A percentile compares a stretch with the other conserved stretches of the same genome.
phyloP scores from a whole-genome alignment of 2,329 filamentous ascomycete genomes.

The Aspergillus aculeatus region DNA sequence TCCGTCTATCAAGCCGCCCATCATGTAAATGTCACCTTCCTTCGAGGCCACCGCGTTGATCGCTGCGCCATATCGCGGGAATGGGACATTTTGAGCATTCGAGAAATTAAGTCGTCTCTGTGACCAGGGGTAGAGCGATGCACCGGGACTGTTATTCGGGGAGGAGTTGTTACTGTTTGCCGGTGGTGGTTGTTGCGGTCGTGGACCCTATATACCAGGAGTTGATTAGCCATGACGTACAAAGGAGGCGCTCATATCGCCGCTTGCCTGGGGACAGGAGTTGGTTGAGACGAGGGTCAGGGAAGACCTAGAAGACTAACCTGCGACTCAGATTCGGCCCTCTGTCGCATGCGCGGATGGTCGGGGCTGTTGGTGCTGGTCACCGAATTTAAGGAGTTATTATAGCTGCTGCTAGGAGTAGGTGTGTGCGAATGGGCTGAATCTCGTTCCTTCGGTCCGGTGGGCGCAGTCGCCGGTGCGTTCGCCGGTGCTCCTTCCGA shows the following conservation, averaged over 20 bases:
- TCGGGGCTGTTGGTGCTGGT: constrained; percentile 65
- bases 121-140: constrained; percentile 93
- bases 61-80: constrained; percentile 93
- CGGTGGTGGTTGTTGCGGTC: constrained; percentile 53
- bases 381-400: constrained; percentile 66
- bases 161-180: constrained; percentile 40
- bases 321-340: constrained; percentile 55
- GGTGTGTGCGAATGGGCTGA: constrained; percentile 53
- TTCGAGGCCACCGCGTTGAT: constrained; percentile 92
- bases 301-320: constrained; percentile 37
- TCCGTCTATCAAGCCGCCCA: constrained; percentile 94
- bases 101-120: constrained; percentile 85
- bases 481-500: constrained; percentile 51
- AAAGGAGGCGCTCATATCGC: not conserved
- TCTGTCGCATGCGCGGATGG: constrained; percentile 58
- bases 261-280: not conserved
- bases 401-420: constrained; percentile 72
- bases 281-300: constrained; percentile 4
- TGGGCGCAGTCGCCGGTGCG: constrained; percentile 47
- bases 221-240: constrained; percentile 1
- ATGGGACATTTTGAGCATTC: constrained; percentile 77
- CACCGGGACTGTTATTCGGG: constrained; percentile 59
- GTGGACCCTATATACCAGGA: constrained; percentile 25
- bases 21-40: constrained; percentile 95
- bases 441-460: constrained; percentile 45